A percentile compares a stretch with the other conserved stretches of the same genome.
Conservation (phyloP, 2,329 filamentous ascomycete species). For the Cadophora sp. region DNA sequence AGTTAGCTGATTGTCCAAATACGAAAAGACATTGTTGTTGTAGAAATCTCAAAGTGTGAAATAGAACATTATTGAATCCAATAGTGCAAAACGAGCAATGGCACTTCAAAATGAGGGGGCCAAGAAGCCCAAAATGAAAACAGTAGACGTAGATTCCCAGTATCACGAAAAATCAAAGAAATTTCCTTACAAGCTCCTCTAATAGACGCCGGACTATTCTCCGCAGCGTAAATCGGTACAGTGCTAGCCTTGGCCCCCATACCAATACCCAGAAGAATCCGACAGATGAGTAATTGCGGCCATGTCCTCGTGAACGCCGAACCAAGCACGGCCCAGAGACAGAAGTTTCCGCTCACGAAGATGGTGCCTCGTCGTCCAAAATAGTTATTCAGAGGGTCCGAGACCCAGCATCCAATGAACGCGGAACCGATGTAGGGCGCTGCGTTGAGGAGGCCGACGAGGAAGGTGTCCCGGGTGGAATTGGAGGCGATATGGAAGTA, state of each 20-base stretch:
- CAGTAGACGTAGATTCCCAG: too few relatives aligned
- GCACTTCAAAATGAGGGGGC: too few relatives aligned
- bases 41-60: too few relatives aligned
- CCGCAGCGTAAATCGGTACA: slow-evolving; percentile 60
- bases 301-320: slow-evolving; percentile 65
- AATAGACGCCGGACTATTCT: slow-evolving; percentile 60
- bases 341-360: slow-evolving; percentile 68
- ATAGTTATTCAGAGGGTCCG: slow-evolving; percentile 64
- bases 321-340: slow-evolving; percentile 65
- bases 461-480: slow-evolving; percentile 56
- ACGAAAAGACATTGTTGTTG: too few relatives aligned
- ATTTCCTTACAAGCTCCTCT: slow-evolving; percentile 51
- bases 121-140: too few relatives aligned
- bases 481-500: slow-evolving; percentile 53
- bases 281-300: slow-evolving; percentile 60
- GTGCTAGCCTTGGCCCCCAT: slow-evolving; percentile 65
- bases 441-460: slow-evolving; percentile 65
- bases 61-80: too few relatives aligned
- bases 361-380: slow-evolving; percentile 69
- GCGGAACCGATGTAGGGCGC: slow-evolving; percentile 53
- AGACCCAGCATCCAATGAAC: slow-evolving; percentile 65
- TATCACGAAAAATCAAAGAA: too few relatives aligned
- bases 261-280: slow-evolving; percentile 65
- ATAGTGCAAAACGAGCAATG: too few relatives aligned
- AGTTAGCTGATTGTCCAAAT: too few relatives aligned